Conservation (phyloP, 305 asterid species). For the Caryopteris hybrid region DNA sequence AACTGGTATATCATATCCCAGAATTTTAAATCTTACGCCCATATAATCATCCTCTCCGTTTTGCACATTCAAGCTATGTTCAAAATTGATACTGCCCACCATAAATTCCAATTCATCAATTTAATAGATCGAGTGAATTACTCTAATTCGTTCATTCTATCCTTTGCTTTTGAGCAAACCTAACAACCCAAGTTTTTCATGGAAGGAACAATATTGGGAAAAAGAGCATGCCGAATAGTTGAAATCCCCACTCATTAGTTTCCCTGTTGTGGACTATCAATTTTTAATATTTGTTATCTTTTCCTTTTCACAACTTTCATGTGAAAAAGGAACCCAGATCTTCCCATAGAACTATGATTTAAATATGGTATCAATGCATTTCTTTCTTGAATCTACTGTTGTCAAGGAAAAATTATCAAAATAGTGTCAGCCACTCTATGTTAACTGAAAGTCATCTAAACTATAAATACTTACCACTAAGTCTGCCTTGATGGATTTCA, state of each 20-base stretch:
- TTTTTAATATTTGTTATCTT: background rate
- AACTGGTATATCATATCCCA: background rate
- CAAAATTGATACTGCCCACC: background rate
- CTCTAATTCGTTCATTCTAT: background rate
- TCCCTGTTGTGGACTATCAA: background rate
- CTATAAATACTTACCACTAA: constrained; percentile 61
- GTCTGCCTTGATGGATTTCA: constrained; percentile 84
- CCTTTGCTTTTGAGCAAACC: background rate
- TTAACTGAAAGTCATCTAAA: background rate
- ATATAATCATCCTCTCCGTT: background rate
- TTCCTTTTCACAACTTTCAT: background rate
- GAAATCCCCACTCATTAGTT: background rate
- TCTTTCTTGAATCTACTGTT: background rate
- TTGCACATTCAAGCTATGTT: background rate
- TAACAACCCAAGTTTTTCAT: background rate
- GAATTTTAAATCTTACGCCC: background rate
- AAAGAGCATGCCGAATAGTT: background rate
- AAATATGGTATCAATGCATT: background rate
- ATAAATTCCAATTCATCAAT: background rate
- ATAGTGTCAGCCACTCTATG: too few relatives aligned
- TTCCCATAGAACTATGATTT: background rate
- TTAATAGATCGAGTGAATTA: background rate
- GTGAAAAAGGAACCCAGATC: background rate
- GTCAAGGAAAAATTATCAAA: background rate
- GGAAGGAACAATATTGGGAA: background rate